Evolutionary conservation across 306 rosid genomes (phyloP).

Genomic region (Herpetospermum pedunculosum): DNA sequence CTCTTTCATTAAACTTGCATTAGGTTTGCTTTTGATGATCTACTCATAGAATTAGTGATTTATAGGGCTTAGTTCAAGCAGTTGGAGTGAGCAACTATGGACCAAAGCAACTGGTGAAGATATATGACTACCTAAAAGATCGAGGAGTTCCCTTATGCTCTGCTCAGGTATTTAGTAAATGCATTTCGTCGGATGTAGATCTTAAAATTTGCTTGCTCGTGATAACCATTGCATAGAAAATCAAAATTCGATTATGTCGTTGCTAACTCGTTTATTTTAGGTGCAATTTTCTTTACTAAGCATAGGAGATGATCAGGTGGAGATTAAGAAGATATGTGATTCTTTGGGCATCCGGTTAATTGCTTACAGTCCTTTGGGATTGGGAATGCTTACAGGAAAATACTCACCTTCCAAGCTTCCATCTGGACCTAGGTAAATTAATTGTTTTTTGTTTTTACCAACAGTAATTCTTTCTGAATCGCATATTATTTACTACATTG

Average conservation of each 20-base stretch:
- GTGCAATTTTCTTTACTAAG: constrained; percentile 91
- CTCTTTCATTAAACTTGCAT: background rate
- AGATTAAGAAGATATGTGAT: constrained; percentile 71
- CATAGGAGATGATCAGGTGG: constrained; percentile 71
- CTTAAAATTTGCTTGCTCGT: too few species aligned
- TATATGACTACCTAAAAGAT: constrained; percentile 61
- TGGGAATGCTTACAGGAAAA: constrained; percentile 98
- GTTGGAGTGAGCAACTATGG: constrained; percentile 98
- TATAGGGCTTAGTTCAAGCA: constrained; percentile 76
- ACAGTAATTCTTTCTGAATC: background rate
- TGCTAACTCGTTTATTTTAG: constrained; percentile 24
- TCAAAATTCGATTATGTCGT: too few species aligned
- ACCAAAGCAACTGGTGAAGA: constrained; percentile 81
- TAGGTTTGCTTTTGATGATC: background rate
- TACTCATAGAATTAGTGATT: background rate
- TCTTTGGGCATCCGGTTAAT: constrained; percentile 70
- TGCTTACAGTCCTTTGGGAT: constrained; percentile 94
- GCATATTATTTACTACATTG: background rate
- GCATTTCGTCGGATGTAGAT: too few species aligned
- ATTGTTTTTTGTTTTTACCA: background rate
- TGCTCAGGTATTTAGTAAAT: constrained; percentile 62
- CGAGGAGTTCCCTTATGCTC: constrained; percentile 85
- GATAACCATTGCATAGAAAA: too few species aligned
- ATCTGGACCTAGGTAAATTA: constrained; percentile 62
- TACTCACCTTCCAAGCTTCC: constrained; percentile 70